Evolutionary conservation across 495 filamentous ascomycete genomes (phyloP).

Genomic region (Terfezia boudieri): DNA sequence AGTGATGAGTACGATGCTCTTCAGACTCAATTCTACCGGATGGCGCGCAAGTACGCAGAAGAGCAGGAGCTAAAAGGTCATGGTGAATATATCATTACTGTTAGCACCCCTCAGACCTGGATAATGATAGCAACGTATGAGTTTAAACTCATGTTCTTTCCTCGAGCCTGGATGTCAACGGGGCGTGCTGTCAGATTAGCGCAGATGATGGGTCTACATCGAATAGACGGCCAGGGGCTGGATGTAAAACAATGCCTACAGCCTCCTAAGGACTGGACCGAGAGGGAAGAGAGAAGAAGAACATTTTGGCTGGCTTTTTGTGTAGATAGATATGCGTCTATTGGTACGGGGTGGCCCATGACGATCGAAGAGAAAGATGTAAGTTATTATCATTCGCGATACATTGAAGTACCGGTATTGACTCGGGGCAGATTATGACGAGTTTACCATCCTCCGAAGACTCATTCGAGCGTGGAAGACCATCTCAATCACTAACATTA

Average conservation of each 20-base stretch:
- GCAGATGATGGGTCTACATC: constrained; percentile 86
- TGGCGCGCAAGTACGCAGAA: constrained; percentile 75
- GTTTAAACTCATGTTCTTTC: constrained; percentile 96
- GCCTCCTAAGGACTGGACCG: constrained; percentile 75
- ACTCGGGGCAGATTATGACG: constrained; percentile 39
- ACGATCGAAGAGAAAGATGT: constrained; percentile 77
- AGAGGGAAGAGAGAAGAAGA: constrained; percentile 70
- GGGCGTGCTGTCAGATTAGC: constrained; percentile 53
- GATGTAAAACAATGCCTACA: constrained; percentile 85
- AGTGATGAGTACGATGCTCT: constrained; percentile 56
- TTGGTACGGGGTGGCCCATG: constrained; percentile 96
- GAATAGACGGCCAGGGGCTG: constrained; percentile 61
- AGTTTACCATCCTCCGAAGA: constrained; percentile 71
- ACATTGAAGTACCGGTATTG: not conserved
- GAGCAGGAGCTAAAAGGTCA: constrained; percentile 80
- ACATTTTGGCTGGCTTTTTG: constrained; percentile 92
- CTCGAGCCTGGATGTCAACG: constrained; percentile 80
- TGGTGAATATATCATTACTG: constrained; percentile 63
- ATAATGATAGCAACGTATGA: constrained; percentile 61
- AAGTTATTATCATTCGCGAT: constrained; percentile 12
- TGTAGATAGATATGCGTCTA: constrained; percentile 77
- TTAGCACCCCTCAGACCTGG: constrained; percentile 68
- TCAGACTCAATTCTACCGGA: constrained; percentile 66
- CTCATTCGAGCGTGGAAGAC: constrained; percentile 59
- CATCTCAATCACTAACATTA: constrained; percentile 44